These are phyloP conservation scores for Penicillium soppii DNA, from an alignment of 495 filamentous ascomycete species.

Conservation along the genomic window DNA sequence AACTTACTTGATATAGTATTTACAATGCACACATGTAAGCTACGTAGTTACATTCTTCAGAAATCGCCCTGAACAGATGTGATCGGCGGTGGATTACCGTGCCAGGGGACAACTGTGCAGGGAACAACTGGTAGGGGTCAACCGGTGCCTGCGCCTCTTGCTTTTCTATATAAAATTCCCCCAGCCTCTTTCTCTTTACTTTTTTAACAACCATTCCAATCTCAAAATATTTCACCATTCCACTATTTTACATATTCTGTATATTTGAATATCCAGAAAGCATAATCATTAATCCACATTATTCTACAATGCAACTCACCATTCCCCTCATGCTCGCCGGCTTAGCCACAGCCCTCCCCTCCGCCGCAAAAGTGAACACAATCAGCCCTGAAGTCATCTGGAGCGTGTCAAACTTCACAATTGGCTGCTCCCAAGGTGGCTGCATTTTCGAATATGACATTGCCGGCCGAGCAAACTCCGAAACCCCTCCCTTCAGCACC, in stretches of 20 bases:
- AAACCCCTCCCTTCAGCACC: constrained; percentile 43
- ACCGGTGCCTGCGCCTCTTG: neutral
- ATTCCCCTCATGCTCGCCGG: constrained; percentile 25
- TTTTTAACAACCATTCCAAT: neutral
- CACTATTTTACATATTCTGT: neutral
- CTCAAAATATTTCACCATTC: neutral
- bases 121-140: too few relatives aligned
- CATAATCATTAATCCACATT: neutral
- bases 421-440: constrained; percentile 36
- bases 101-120: neutral
- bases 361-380: constrained; percentile 18
- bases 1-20: too few relatives aligned
- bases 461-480: constrained; percentile 18
- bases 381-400: constrained; percentile 29
- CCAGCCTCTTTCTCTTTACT: neutral
- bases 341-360: constrained; percentile 21
- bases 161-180: neutral
- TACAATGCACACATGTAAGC: too few relatives aligned
- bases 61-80: too few relatives aligned
- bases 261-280: neutral
- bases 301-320: constrained; percentile 35
- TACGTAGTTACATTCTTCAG: too few relatives aligned
- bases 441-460: constrained; percentile 41
- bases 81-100: neutral
- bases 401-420: constrained; percentile 33